These are phyloP conservation scores for Lentinula sp. DNA, from an alignment of 768 basidiomycete genomes.

Conservation along the genomic window DNA sequence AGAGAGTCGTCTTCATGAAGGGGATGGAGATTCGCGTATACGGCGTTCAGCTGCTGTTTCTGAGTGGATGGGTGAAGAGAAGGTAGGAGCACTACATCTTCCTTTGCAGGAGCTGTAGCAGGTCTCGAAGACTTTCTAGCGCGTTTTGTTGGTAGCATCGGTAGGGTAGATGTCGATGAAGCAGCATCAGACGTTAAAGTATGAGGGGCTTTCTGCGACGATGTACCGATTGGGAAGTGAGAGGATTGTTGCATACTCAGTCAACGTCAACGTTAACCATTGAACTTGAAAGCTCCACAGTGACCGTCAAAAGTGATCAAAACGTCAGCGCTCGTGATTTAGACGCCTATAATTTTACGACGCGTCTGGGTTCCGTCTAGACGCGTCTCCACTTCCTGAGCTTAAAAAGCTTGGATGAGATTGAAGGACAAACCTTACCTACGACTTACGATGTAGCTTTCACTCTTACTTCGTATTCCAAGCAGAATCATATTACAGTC, in stretches of 20 bases:
- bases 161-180: not conserved
- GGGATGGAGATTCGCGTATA: conserved; percentile 14
- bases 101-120: conserved; percentile 37
- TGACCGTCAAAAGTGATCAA: not conserved
- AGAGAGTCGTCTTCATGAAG: conserved; percentile 17
- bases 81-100: conserved; percentile 36
- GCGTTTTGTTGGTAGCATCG: conserved; percentile 14
- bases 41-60: not conserved
- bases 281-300: not conserved
- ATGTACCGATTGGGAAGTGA: not conserved
- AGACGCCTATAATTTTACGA: not conserved
- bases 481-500: not conserved
- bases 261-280: not conserved
- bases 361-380: not conserved
- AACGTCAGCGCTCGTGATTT: conserved; percentile 5
- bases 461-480: too few relatives aligned
- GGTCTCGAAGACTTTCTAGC: conserved; percentile 26
- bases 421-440: too few relatives aligned
- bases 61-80: not conserved
- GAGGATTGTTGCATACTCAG: not conserved
- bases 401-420: too few relatives aligned
- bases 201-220: not conserved
- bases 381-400: too few relatives aligned
- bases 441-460: too few relatives aligned
- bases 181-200: not conserved